phyloP scores from a whole-genome alignment of 371 early-diverging fungal genomes.

The Dichotomocladium elegans region DNA sequence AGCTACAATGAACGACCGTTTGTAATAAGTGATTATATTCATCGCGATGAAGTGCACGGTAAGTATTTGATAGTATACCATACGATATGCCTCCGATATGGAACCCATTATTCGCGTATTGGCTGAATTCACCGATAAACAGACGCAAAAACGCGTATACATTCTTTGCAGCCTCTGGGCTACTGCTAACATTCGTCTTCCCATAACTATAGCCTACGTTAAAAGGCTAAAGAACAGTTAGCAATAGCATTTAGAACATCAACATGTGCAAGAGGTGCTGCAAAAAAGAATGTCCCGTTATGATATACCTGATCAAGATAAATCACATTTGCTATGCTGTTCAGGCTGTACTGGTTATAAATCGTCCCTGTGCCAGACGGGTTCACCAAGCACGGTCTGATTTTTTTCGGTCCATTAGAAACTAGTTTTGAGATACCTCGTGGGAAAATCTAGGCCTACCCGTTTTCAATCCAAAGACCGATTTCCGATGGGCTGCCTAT shows the following conservation, averaged over 20 bases:
- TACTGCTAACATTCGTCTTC: conserved; percentile 48
- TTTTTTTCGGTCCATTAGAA: not conserved
- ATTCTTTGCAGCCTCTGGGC: conserved; percentile 52
- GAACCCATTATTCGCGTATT: conserved; percentile 20
- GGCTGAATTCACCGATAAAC: conserved; percentile 61
- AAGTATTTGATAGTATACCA: conserved; percentile 4
- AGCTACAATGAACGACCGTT: conserved; percentile 15
- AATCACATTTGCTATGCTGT: conserved; percentile 74
- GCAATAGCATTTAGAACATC: not conserved
- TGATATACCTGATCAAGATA: conserved; percentile 72
- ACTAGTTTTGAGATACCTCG: no score
- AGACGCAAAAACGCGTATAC: conserved; percentile 67
- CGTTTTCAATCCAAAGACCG: not conserved
- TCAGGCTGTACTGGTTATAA: conserved; percentile 73
- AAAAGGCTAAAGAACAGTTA: conserved; percentile 44
- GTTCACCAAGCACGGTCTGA: conserved; percentile 62
- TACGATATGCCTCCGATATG: conserved; percentile 68
- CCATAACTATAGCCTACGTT: conserved; percentile 77
- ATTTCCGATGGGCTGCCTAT: conserved; percentile 65
- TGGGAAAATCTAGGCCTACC: not conserved
- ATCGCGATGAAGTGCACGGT: not conserved
- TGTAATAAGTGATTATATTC: not conserved
- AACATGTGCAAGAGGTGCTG: not conserved
- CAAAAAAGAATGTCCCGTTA: not conserved
- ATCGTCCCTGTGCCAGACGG: conserved; percentile 51